phyloP scores from a whole-genome alignment of 1,139 yeast species.

The Candida tropicalis region DNA sequence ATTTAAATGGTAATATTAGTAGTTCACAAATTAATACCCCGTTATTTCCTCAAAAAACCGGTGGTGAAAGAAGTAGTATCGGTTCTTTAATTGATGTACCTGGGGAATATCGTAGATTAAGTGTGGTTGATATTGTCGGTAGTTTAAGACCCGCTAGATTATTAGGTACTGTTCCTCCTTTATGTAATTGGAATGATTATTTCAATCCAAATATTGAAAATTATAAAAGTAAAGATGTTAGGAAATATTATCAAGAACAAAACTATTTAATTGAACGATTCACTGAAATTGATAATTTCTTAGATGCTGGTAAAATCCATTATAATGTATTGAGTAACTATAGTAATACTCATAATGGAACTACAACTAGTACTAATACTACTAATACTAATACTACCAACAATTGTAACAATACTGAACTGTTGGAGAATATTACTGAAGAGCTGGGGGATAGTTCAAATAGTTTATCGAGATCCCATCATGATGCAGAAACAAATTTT shows the following conservation, averaged over 20 bases:
- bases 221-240: slow-evolving; percentile 26
- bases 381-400: neutral
- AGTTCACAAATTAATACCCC: slow-evolving; percentile 11
- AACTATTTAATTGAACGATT: slow-evolving; percentile 62
- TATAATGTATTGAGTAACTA: slow-evolving; percentile 65
- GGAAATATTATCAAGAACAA: slow-evolving; percentile 50
- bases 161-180: slow-evolving; percentile 53
- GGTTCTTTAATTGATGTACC: slow-evolving; percentile 1
- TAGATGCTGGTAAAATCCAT: slow-evolving; percentile 71
- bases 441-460: slow-evolving; percentile 12
- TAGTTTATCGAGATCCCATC: neutral
- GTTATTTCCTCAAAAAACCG: slow-evolving; percentile 13
- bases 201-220: slow-evolving; percentile 24
- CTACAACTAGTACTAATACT: neutral
- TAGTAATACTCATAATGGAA: slow-evolving; percentile 26
- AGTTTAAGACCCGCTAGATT: slow-evolving; percentile 50
- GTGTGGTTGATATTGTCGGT: slow-evolving; percentile 18
- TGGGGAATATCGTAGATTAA: slow-evolving; percentile 29
- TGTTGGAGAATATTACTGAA: slow-evolving; percentile 26
- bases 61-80: slow-evolving; percentile 6
- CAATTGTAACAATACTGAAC: too few species aligned
- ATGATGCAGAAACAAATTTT: neutral
- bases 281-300: slow-evolving; percentile 61
- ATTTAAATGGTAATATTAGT: slow-evolving; percentile 4
- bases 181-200: slow-evolving; percentile 52